These are phyloP conservation scores for Hericium coralloides DNA, from an alignment of 768 basidiomycete species.

Conservation along the genomic window DNA sequence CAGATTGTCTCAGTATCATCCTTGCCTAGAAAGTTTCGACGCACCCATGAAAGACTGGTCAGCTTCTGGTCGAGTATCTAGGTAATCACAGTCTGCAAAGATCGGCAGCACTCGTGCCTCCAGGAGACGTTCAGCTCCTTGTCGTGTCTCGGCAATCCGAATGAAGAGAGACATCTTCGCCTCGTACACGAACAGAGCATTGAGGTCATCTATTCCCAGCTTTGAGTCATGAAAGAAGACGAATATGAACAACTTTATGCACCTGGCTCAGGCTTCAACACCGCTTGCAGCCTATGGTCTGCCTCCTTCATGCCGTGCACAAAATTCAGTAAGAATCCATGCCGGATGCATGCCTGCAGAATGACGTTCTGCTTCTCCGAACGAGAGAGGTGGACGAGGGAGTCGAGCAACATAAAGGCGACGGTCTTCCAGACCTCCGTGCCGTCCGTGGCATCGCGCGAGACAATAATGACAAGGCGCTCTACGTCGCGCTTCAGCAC, in stretches of 20 bases:
- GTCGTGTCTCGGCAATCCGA: constrained; percentile 72
- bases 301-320: constrained; percentile 79
- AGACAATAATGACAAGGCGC: constrained; percentile 58
- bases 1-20: neutral
- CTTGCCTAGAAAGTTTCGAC: constrained; percentile 5
- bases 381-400: constrained; percentile 63
- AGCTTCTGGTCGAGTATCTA: constrained; percentile 77
- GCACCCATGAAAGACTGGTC: constrained; percentile 78
- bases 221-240: neutral
- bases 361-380: constrained; percentile 60
- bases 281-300: constrained; percentile 62
- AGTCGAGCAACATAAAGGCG: constrained; percentile 84
- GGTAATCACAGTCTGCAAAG: constrained; percentile 77
- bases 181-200: constrained; percentile 90
- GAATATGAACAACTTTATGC: constrained; percentile 14
- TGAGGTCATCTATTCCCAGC: constrained; percentile 61
- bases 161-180: constrained; percentile 88
- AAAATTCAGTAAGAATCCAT: constrained; percentile 77
- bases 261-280: constrained; percentile 90
- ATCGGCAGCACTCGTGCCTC: constrained; percentile 68
- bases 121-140: constrained; percentile 78
- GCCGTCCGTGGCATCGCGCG: constrained; percentile 91
- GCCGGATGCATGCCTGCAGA: constrained; percentile 48
- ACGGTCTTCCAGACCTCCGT: constrained; percentile 97
- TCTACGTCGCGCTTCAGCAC: constrained; percentile 66